Evolutionary conservation across 768 basidiomycete species (phyloP).

Genomic region (Tricholomella constricta): DNA sequence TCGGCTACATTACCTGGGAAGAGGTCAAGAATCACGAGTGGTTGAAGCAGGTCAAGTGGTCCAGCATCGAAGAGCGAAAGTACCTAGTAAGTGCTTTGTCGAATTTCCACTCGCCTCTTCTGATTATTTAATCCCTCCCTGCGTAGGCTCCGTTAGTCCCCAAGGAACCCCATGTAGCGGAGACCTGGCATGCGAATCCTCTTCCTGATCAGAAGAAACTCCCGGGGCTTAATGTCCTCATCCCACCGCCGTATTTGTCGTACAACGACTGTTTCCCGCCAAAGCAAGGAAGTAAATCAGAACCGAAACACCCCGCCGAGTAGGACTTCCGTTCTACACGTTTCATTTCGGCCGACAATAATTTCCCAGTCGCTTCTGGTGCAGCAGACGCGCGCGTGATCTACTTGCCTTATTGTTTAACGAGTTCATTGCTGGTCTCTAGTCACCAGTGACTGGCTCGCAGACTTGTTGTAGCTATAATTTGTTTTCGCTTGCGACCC

Average conservation of each 20-base stretch:
- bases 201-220: constrained; percentile 39
- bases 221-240: constrained; percentile 39
- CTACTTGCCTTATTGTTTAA: not conserved
- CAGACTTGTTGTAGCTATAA: not conserved
- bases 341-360: too few relatives aligned
- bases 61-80: constrained; percentile 40
- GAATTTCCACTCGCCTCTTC: not conserved
- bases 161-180: constrained; percentile 12
- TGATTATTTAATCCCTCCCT: constrained; percentile 5
- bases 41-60: constrained; percentile 50
- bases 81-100: constrained; percentile 43
- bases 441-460: not conserved
- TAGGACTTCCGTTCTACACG: too few relatives aligned
- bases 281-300: not conserved
- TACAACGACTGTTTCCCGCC: constrained; percentile 39
- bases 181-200: constrained; percentile 39
- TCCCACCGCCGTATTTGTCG: constrained; percentile 34
- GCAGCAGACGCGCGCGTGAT: not conserved
- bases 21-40: constrained; percentile 46
- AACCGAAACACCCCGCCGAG: too few relatives aligned
- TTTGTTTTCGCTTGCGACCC: not conserved
- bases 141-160: constrained; percentile 48
- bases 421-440: not conserved
- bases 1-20: constrained; percentile 35
- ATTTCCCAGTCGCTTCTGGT: too few relatives aligned